A percentile compares a stretch with the other conserved stretches of the same genome.
phyloP scores from a whole-genome alignment of 805 yeast genomes.

The Candida pseudoglaebosa region DNA sequence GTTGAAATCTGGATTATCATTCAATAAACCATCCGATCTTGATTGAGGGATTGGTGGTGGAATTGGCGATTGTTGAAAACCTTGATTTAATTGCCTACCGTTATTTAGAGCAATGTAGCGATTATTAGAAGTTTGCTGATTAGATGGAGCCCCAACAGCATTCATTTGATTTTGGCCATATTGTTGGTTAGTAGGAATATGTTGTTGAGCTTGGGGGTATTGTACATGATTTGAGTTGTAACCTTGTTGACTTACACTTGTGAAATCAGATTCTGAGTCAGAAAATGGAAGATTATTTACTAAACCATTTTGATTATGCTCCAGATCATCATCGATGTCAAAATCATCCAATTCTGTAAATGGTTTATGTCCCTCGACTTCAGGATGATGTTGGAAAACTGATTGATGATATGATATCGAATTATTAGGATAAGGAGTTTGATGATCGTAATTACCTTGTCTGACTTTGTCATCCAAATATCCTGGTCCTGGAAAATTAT shows the following conservation, averaged over 20 bases:
- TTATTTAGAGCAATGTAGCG: not conserved
- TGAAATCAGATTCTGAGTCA: slow-evolving; percentile 59
- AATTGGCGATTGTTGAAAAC: slow-evolving; percentile 11
- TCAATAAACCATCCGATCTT: slow-evolving; percentile 35
- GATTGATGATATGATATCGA: slow-evolving; percentile 11
- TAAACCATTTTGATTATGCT: slow-evolving; percentile 2
- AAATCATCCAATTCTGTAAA: slow-evolving; percentile 37
- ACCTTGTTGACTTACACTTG: slow-evolving; percentile 73
- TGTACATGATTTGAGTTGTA: slow-evolving; percentile 7
- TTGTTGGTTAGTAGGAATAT: slow-evolving; percentile 3
- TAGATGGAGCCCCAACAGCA: not conserved
- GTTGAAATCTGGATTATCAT: slow-evolving; percentile 38
- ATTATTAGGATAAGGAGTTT: slow-evolving; percentile 23
- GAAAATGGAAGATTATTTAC: slow-evolving; percentile 18
- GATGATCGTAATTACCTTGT: slow-evolving; percentile 5
- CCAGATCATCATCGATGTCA: slow-evolving; percentile 8
- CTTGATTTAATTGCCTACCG: slow-evolving; percentile 6
- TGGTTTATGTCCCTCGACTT: slow-evolving; percentile 44
- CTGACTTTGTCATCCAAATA: not conserved
- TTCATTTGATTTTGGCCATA: slow-evolving; percentile 1
- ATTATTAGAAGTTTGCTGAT: slow-evolving; percentile 5
- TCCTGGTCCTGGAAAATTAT: slow-evolving; percentile 15
- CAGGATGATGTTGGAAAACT: slow-evolving; percentile 44
- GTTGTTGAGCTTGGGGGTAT: slow-evolving; percentile 15
- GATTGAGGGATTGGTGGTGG: slow-evolving; percentile 22